Evolutionary conservation across 345 rosid genomes (phyloP), one percentile per base, ranked within the genome.

Genomic region (Kernera saxatilis): DNA sequence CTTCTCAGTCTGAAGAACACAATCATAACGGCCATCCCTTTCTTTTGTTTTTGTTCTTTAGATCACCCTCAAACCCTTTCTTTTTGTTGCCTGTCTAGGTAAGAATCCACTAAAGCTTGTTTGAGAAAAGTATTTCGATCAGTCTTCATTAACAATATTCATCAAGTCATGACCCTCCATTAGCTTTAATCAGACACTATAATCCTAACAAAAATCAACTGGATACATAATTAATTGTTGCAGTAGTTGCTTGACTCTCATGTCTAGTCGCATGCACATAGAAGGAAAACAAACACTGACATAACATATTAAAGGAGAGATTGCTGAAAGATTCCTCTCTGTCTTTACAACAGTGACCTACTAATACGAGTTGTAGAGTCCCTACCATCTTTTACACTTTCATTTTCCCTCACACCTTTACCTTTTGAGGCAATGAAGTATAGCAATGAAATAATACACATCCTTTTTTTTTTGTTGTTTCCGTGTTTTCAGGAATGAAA

Each of bases 71-170:
- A 51, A 50, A 50, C 19, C 37, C 30, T 64, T 36, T 51, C 23
- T 61, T 50, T 57, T 36, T 48, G n/a, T n/a, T 29, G 7, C 45
- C 18, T 66, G 72, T 74, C 61, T 67, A 66, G 56, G 73, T 51
- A 74, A 74, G 73, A 67, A 74, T 59, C 73, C 68, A 67, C 73
- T 59, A 74, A 74, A 74, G 73, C 55, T 45, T 45, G 46, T 37
- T 45, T 64, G 6, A 22, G 49, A 30, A 52, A 43, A 33, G 43
- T 54, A 30, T 40, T 48, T 19, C 66, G 22, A 46, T 66, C 72
- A 73, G 55, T 46, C 72, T 65, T 66, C 67, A 57, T 21, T 73
- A 66, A 9, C 54, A 56, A 73, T 66, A 73, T 66, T 66, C 66
- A 39, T 61, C 60, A 71, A 61, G 7, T 2, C 43, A 50, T 71